Conservation (phyloP, 164 flowering plant species). For the Vitis cinerea region DNA sequence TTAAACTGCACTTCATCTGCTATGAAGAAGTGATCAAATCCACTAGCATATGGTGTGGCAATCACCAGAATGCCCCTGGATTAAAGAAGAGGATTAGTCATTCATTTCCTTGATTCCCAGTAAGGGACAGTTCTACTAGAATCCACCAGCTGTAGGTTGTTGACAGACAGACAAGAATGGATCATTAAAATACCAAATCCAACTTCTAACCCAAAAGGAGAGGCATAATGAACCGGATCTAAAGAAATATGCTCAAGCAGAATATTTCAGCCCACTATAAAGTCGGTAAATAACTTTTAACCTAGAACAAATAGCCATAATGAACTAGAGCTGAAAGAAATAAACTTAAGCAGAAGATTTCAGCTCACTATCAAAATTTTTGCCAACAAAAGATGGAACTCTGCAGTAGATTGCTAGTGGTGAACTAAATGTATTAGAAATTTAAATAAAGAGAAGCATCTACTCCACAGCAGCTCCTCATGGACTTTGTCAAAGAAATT, state of each 20-base stretch:
- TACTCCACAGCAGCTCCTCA: neutral
- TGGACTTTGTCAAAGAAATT: neutral
- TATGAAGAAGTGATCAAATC: conserved; percentile 90
- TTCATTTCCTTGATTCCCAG: neutral
- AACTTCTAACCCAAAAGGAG: neutral
- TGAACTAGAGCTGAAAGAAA: neutral
- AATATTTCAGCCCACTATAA: neutral
- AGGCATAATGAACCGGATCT: neutral
- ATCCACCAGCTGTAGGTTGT: neutral
- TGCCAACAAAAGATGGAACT: no score
- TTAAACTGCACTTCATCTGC: conserved; percentile 97
- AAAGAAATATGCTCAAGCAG: neutral
- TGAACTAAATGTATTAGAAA: no score
- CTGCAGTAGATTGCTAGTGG: no score
- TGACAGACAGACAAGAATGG: neutral
- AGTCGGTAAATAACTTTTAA: neutral
- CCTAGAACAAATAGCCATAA: neutral
- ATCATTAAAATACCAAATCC: neutral
- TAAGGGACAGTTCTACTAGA: neutral
- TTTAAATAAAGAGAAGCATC: neutral
- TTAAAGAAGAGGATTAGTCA: conserved; percentile 11
- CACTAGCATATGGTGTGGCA: conserved; percentile 95
- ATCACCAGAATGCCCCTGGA: conserved; percentile 78
- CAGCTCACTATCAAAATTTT: no score
- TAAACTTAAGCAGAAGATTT: no score